Evolutionary conservation across 2,329 filamentous ascomycete genomes (phyloP).

Genomic region (Neonectria hederae): DNA sequence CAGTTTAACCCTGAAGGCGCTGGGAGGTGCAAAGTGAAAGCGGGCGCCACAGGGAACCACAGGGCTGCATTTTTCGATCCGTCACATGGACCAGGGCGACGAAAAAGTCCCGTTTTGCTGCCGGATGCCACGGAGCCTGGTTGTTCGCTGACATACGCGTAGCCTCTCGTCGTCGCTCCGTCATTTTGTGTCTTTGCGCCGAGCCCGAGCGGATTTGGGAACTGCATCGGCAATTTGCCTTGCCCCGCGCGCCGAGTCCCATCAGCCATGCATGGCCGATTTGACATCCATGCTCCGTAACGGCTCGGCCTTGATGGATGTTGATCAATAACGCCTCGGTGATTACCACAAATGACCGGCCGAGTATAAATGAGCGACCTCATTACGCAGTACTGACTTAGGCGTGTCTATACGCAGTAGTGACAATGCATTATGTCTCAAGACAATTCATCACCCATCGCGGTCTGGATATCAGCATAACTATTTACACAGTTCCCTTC

Average conservation of each 20-base stretch:
- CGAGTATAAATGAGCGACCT: slow-evolving; percentile 3
- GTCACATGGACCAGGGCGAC: slow-evolving; percentile 40
- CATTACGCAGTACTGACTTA: background rate
- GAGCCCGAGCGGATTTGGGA: slow-evolving; percentile 37
- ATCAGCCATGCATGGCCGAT: slow-evolving; percentile 19
- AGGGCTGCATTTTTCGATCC: slow-evolving; percentile 40
- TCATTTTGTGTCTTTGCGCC: slow-evolving; percentile 28
- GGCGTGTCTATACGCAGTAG: background rate
- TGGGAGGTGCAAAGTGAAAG: slow-evolving; percentile 12
- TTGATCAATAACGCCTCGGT: slow-evolving; percentile 18
- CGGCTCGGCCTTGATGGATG: background rate
- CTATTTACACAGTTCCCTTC: background rate
- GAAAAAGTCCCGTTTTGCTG: slow-evolving; percentile 43
- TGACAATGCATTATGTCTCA: slow-evolving; percentile 2
- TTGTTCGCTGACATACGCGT: slow-evolving; percentile 36
- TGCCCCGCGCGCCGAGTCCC: slow-evolving; percentile 27
- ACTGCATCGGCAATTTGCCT: slow-evolving; percentile 34
- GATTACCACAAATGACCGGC: slow-evolving; percentile 13
- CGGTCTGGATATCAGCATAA: background rate
- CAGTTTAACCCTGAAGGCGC: slow-evolving; percentile 18
- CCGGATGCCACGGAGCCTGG: slow-evolving; percentile 42
- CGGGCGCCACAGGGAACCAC: slow-evolving; percentile 26
- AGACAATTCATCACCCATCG: background rate
- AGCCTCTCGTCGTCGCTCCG: slow-evolving; percentile 22
- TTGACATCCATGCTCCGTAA: slow-evolving; percentile 10